phyloP scores from a whole-genome alignment of 202 grass and related monocot species.

The Bolboschoenoplectus hybrid region DNA sequence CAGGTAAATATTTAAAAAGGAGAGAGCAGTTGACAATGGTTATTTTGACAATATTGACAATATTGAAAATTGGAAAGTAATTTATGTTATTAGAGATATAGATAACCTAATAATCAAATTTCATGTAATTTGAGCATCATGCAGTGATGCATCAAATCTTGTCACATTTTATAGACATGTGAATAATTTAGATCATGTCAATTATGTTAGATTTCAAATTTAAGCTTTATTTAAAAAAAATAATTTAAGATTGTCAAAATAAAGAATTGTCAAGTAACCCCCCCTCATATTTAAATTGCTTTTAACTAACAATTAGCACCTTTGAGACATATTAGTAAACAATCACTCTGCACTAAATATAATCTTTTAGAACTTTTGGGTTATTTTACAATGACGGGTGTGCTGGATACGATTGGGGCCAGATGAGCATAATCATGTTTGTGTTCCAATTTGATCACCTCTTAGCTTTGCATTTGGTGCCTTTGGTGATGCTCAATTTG shows the following conservation, averaged over 20 bases:
- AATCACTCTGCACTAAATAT: background rate
- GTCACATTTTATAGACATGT: too few relatives aligned
- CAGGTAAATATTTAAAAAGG: slow-evolving; percentile 50
- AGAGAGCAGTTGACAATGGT: background rate
- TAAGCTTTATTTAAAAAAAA: too few relatives aligned
- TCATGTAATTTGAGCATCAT: too few relatives aligned
- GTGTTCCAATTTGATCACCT: background rate
- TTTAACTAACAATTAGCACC: background rate
- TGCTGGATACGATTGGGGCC: background rate
- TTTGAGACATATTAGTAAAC: background rate
- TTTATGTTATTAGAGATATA: too few relatives aligned
- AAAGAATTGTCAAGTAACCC: too few relatives aligned
- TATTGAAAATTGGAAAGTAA: too few relatives aligned
- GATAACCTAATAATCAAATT: too few relatives aligned
- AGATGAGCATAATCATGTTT: background rate
- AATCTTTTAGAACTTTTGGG: background rate
- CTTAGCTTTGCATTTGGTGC: background rate
- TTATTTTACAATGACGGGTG: background rate
- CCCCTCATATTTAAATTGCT: background rate
- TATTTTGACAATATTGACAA: background rate
- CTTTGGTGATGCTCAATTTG: background rate
- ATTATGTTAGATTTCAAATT: too few relatives aligned
- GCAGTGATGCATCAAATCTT: too few relatives aligned
- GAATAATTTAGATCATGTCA: too few relatives aligned
- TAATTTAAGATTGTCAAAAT: too few relatives aligned